Conservation (phyloP, 305 asterid genomes). For the Solanum hybrid region DNA sequence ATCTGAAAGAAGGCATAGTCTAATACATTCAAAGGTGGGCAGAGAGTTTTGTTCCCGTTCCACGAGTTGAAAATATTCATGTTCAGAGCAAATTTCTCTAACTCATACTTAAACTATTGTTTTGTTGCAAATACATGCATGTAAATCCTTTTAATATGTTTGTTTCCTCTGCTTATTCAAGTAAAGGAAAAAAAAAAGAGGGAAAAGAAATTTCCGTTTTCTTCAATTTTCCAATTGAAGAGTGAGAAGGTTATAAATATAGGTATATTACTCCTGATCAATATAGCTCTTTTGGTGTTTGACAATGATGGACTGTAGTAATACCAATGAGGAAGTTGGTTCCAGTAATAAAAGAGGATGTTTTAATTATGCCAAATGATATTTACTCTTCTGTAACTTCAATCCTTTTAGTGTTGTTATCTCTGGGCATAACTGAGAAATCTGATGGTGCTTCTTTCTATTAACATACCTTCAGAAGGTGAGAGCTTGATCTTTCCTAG, state of each 20-base stretch:
- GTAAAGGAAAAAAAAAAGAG: background rate
- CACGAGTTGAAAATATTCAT: background rate
- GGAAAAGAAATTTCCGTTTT: background rate
- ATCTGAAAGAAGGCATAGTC: background rate
- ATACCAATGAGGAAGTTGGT: background rate
- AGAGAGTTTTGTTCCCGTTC: background rate
- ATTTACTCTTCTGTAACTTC: background rate
- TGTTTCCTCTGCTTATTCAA: background rate
- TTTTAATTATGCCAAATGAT: background rate
- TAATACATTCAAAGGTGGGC: background rate
- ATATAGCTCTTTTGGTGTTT: background rate
- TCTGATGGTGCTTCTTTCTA: background rate
- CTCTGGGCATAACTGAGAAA: background rate
- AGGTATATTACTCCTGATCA: background rate
- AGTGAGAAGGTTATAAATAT: background rate
- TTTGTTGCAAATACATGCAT: background rate
- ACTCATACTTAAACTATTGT: background rate
- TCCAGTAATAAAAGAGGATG: background rate
- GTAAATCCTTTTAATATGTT: background rate
- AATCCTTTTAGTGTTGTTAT: background rate
- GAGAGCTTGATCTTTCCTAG: background rate
- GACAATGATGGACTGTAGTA: background rate
- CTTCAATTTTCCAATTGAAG: background rate
- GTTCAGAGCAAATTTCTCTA: background rate
- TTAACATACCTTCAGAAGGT: background rate